Base-by-base conservation (phyloP, 768 basidiomycete species). In the Coprinopsis marcescibilis region DNA sequence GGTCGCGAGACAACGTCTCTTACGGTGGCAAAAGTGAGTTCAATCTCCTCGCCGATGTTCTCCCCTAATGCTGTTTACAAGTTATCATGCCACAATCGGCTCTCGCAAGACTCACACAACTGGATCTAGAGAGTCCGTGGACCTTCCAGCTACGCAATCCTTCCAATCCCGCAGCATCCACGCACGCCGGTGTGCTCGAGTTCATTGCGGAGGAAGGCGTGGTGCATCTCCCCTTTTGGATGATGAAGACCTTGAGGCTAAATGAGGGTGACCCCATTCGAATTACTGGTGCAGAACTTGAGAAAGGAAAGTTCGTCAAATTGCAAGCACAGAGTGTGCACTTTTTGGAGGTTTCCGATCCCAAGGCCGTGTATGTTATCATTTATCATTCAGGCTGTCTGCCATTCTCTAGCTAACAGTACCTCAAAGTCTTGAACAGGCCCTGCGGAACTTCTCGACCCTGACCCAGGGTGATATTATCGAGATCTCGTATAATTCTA, bases 31-130 rank as follows among this genome's bases (percentile, higher is more conserved):
- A 98, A 75, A 92, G 96, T 85, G 65, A 58, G 61, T 34, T 29
- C 51, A 33, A 43, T 43, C 32, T 45, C 7, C 32, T 32, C 10
- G 32, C 46, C 29, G 25, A 50, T 48, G 38, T 53, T 23, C 48
- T 47, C 52, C 41, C 33, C 37, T 34, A 23, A 29, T 38, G 10
- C 14, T n/a, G 14, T 30, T 27, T 23, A 17, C 6, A 54, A 98
- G 96, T 98, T 53, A 89, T 99, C 45, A 93, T 99, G 91, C 96
- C 96, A 2, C 91, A 88, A 14, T 97, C 94, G 33, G 87, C 94
- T 8, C 74, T 99, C 3, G 94, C 94, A 6, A 82, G 82, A 54
- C 72, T 99, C 8, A 88, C 91, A 0, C 76, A 77, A 30, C 77
- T 98, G 40, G 94, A 99, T 57, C 74, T 99, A 35, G 85, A 90